phyloP scores from a whole-genome alignment of 768 basidiomycete species.

The Omphalotus guepiniiformis region DNA sequence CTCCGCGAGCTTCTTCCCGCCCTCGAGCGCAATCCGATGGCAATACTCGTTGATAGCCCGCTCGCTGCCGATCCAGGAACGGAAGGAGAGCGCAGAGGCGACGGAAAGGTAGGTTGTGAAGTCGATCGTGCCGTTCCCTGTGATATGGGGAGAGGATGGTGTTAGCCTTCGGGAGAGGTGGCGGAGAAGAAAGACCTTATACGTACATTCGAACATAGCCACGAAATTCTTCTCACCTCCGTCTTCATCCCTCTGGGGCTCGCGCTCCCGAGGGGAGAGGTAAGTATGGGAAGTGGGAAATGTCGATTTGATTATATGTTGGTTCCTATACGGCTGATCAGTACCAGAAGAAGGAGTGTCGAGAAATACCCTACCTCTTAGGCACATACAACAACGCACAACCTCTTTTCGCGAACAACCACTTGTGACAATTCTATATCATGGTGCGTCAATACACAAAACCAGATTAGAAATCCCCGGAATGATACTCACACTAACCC shows the following conservation, averaged over 20 bases:
- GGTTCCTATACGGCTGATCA: conserved; percentile 42
- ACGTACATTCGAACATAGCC: conserved; percentile 48
- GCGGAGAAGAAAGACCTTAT: conserved; percentile 7
- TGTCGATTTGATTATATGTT: conserved; percentile 54
- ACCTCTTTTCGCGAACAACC: conserved; percentile 54
- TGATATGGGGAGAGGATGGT: not conserved
- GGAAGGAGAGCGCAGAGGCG: conserved; percentile 63
- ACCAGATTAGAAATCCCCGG: too few species aligned
- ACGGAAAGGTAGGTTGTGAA: conserved; percentile 50
- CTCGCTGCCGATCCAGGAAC: conserved; percentile 73
- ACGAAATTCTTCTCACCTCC: conserved; percentile 42
- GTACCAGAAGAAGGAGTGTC: not conserved
- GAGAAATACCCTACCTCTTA: conserved; percentile 23
- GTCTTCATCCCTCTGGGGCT: too few species aligned
- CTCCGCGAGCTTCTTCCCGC: conserved; percentile 56
- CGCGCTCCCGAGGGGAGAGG: conserved; percentile 38
- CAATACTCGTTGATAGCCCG: conserved; percentile 66
- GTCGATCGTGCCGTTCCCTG: conserved; percentile 68
- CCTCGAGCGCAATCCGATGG: conserved; percentile 60
- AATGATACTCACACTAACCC: too few species aligned
- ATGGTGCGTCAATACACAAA: too few species aligned
- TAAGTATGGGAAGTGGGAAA: conserved; percentile 56
- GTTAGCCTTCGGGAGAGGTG: too few species aligned
- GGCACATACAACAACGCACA: conserved; percentile 42
- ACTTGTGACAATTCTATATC: conserved; percentile 70